These are phyloP conservation scores for Phytophthora fragariae DNA, from an alignment of 352 stramenopile species.

Conservation along the genomic window DNA sequence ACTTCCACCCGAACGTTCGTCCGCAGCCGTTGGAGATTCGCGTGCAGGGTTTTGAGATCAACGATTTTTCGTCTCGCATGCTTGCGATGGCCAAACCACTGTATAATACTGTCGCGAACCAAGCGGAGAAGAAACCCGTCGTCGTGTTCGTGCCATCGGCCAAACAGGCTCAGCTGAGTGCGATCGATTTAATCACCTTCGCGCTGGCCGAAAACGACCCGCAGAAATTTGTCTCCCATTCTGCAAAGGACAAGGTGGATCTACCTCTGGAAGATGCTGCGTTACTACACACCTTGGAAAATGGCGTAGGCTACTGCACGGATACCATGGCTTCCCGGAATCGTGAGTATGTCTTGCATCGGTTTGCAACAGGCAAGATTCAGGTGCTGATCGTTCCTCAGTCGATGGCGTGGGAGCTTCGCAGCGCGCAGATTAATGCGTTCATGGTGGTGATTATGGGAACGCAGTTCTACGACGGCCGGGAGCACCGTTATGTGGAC, in stretches of 20 bases:
- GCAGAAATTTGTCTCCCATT: slow-evolving; percentile 62
- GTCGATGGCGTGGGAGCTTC: slow-evolving; percentile 94
- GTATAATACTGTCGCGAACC: slow-evolving; percentile 95
- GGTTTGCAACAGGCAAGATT: slow-evolving; percentile 91
- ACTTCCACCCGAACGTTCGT: slow-evolving; percentile 90
- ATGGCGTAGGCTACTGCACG: slow-evolving; percentile 97
- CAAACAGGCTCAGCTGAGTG: slow-evolving; percentile 98
- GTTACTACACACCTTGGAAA: slow-evolving; percentile 94
- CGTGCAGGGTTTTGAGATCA: slow-evolving; percentile 98
- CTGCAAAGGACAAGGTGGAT: slow-evolving; percentile 42
- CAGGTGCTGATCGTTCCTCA: slow-evolving; percentile 96
- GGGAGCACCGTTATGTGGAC: slow-evolving; percentile 96
- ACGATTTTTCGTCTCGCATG: slow-evolving; percentile 96
- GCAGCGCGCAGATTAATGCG: slow-evolving; percentile 69
- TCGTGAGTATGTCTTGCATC: slow-evolving; percentile 87
- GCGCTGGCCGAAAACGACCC: slow-evolving; percentile 87
- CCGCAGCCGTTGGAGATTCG: slow-evolving; percentile 97
- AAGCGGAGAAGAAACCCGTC: slow-evolving; percentile 88
- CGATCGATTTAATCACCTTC: slow-evolving; percentile 99
- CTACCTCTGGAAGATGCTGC: slow-evolving; percentile 88
- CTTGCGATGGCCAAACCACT: slow-evolving; percentile 99
- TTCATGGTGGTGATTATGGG: slow-evolving; percentile 98
- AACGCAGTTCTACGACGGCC: slow-evolving; percentile 97
- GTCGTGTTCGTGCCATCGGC: slow-evolving; percentile 98
- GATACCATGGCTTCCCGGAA: slow-evolving; percentile 94